phyloP scores from a whole-genome alignment of 129 eudicot species.

The Mikania micrantha region DNA sequence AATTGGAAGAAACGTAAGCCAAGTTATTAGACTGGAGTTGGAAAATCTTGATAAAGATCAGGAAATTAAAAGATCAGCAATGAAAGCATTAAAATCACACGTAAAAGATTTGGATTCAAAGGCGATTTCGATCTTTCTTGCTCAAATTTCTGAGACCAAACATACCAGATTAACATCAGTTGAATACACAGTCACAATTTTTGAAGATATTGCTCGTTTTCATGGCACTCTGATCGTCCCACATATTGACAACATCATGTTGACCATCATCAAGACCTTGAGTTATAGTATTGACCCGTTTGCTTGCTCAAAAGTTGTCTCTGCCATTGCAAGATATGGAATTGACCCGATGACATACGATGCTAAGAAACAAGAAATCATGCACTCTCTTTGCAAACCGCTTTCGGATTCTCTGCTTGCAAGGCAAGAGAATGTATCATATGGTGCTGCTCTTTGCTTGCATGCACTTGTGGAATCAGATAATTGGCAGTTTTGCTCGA shows the following conservation, averaged over 20 bases:
- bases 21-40: background rate
- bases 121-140: background rate
- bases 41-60: background rate
- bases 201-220: background rate
- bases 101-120: background rate
- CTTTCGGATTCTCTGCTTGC: background rate
- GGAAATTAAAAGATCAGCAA: background rate
- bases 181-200: background rate
- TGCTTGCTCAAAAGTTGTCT: background rate
- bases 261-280: background rate
- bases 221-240: background rate
- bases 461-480: background rate
- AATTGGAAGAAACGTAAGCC: background rate
- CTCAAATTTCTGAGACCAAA: background rate
- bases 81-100: background rate
- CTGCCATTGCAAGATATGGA: background rate
- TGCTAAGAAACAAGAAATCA: background rate
- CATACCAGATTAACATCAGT: background rate
- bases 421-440: background rate
- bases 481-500: background rate
- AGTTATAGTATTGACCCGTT: background rate
- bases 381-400: background rate
- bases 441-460: background rate
- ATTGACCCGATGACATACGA: background rate
- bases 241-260: background rate